A percentile compares a stretch with the other conserved stretches of the same genome.
These are phyloP conservation scores for Amanita brunnescens DNA, from an alignment of 768 basidiomycete species.

Conservation along the genomic window DNA sequence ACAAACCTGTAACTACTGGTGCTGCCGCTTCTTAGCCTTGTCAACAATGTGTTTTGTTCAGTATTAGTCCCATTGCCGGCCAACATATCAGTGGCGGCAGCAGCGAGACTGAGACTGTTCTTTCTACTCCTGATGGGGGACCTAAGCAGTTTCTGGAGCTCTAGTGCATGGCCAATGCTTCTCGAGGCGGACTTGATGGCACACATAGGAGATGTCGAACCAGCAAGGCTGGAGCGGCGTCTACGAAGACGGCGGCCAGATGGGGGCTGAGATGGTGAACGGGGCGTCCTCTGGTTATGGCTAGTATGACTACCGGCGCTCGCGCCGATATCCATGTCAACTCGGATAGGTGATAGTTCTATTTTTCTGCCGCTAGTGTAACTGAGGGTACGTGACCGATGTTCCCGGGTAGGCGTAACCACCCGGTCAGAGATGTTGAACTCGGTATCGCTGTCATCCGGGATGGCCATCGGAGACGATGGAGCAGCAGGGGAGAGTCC, in stretches of 20 bases:
- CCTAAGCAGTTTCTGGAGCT: conserved; percentile 33
- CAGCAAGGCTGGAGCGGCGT: conserved; percentile 55
- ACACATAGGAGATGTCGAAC: conserved; percentile 44
- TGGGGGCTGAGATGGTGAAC: neutral
- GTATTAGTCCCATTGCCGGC: conserved; percentile 12
- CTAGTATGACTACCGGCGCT: neutral
- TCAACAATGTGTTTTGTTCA: conserved; percentile 34
- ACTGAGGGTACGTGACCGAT: neutral
- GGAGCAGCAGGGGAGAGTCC: conserved; percentile 13
- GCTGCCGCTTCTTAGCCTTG: conserved; percentile 52
- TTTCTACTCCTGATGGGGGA: conserved; percentile 35
- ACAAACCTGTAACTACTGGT: conserved; percentile 20
- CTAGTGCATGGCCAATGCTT: conserved; percentile 40
- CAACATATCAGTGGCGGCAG: conserved; percentile 6
- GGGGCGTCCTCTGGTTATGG: neutral
- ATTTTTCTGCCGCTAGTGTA: too few species aligned
- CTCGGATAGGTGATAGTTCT: neutral
- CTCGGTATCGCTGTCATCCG: conserved; percentile 27
- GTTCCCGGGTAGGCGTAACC: conserved; percentile 19
- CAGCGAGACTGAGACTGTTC: conserved; percentile 29
- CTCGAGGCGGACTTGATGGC: conserved; percentile 50
- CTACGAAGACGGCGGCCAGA: conserved; percentile 39
- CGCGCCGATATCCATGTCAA: conserved; percentile 9
- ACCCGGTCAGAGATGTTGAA: conserved; percentile 16
- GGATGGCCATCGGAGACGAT: conserved; percentile 17